Conservation (phyloP, 768 basidiomycete genomes). For the Russula foetens region DNA sequence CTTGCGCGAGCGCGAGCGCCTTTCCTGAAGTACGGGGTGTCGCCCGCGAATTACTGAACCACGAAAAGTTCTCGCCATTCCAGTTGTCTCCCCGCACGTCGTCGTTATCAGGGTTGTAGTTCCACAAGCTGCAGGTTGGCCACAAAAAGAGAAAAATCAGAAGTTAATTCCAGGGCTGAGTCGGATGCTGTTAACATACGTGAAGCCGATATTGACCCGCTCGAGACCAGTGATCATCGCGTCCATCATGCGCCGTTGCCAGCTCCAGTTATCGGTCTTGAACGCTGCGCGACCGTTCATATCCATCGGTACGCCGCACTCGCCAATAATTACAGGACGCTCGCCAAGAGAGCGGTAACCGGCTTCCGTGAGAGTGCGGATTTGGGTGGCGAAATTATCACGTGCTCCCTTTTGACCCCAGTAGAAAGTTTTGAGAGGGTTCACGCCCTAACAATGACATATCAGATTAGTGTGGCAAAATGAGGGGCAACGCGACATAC, state of each 20-base stretch:
- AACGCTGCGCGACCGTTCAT: constrained; percentile 65
- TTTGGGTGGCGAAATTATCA: constrained; percentile 77
- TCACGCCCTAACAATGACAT: constrained; percentile 60
- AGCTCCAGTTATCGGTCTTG: constrained; percentile 59
- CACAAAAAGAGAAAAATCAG: background rate
- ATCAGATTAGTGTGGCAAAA: constrained; percentile 10
- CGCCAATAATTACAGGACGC: constrained; percentile 79
- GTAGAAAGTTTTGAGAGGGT: constrained; percentile 70
- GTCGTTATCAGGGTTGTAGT: constrained; percentile 83
- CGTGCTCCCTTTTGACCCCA: constrained; percentile 80
- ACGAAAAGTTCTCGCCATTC: constrained; percentile 97
- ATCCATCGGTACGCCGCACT: constrained; percentile 95
- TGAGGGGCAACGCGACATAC: constrained; percentile 34
- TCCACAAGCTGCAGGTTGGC: constrained; percentile 63
- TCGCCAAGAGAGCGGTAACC: constrained; percentile 69
- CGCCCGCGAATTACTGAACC: constrained; percentile 66
- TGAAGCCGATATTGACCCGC: constrained; percentile 68
- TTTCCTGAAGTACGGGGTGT: constrained; percentile 38
- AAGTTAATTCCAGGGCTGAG: background rate
- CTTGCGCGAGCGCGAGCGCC: constrained; percentile 47
- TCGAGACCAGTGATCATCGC: constrained; percentile 83
- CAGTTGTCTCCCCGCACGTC: constrained; percentile 78
- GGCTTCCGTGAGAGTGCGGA: constrained; percentile 66
- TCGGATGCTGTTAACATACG: constrained; percentile 42
- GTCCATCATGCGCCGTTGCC: constrained; percentile 93